These are phyloP conservation scores for Forsythia suspensa DNA, from an alignment of 257 asterid genomes.

Conservation along the genomic window DNA sequence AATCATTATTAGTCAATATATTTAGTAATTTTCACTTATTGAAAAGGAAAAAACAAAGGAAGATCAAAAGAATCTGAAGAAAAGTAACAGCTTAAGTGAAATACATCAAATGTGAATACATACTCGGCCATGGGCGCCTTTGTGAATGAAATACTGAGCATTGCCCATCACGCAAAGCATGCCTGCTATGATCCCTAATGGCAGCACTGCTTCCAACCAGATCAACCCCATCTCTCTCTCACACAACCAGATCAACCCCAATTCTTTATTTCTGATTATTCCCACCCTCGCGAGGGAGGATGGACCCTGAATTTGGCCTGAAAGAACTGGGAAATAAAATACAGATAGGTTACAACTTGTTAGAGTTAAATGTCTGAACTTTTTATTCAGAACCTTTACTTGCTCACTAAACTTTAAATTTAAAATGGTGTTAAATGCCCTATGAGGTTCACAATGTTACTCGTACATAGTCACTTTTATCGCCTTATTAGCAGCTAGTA, in stretches of 20 bases:
- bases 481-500: no score
- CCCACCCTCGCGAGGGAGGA: not conserved
- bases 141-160: constrained; percentile 81
- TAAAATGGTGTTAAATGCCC: no score
- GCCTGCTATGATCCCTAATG: constrained; percentile 90
- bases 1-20: not conserved
- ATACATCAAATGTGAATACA: constrained; percentile 5
- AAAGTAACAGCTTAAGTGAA: not conserved
- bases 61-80: not conserved
- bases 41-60: not conserved
- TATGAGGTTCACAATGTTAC: no score
- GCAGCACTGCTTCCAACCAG: constrained; percentile 77
- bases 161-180: constrained; percentile 94
- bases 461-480: no score
- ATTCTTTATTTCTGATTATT: not conserved
- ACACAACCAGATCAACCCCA: not conserved
- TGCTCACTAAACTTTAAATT: no score
- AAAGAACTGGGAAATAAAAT: not conserved
- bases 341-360: no score
- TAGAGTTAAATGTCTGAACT: no score
- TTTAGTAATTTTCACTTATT: not conserved
- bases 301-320: not conserved
- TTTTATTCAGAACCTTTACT: no score
- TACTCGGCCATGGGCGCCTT: constrained; percentile 93
- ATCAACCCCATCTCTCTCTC: constrained; percentile 40